These are phyloP conservation scores for Podospora sp. DNA, from an alignment of 495 filamentous ascomycete genomes.

Conservation along the genomic window DNA sequence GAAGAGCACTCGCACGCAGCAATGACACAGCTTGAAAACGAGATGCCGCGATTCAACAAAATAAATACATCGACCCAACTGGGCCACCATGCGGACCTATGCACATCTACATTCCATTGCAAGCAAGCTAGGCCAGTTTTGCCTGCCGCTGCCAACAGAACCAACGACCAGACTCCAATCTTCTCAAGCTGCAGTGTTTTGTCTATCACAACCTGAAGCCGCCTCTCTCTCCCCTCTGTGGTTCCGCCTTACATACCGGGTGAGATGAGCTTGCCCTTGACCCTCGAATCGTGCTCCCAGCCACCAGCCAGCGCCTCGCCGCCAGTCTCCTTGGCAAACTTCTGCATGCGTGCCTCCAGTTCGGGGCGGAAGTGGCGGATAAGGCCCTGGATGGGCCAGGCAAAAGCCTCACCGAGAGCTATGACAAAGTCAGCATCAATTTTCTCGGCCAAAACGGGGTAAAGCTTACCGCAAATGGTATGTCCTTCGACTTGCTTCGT, in stretches of 20 bases:
- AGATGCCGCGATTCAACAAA: not conserved
- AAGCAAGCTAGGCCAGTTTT: not conserved
- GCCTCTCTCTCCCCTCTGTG: not conserved
- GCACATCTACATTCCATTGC: conserved; percentile 4
- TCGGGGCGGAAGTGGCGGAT: conserved; percentile 98
- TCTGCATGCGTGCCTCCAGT: conserved; percentile 82
- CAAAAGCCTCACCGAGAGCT: conserved; percentile 95
- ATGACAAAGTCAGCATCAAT: not conserved
- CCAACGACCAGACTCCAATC: not conserved
- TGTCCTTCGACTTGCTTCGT: conserved; percentile 99
- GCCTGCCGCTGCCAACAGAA: not conserved
- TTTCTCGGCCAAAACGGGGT: not conserved
- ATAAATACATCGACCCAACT: not conserved
- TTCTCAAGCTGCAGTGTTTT: not conserved
- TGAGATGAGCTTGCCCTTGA: conserved; percentile 80
- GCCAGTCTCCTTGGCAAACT: conserved; percentile 68
- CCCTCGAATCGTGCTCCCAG: conserved; percentile 74
- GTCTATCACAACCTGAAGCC: conserved; percentile 2
- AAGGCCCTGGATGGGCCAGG: conserved; percentile 96
- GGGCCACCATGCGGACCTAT: not conserved
- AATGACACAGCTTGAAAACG: not conserved
- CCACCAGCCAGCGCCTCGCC: conserved; percentile 80
- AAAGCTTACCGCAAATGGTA: conserved; percentile 83
- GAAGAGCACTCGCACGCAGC: not conserved
- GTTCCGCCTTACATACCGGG: conserved; percentile 70